A percentile compares a stretch with the other conserved stretches of the same genome.
Evolutionary conservation across 345 rosid species (phyloP).

Genomic region (Kandelia obovata): DNA sequence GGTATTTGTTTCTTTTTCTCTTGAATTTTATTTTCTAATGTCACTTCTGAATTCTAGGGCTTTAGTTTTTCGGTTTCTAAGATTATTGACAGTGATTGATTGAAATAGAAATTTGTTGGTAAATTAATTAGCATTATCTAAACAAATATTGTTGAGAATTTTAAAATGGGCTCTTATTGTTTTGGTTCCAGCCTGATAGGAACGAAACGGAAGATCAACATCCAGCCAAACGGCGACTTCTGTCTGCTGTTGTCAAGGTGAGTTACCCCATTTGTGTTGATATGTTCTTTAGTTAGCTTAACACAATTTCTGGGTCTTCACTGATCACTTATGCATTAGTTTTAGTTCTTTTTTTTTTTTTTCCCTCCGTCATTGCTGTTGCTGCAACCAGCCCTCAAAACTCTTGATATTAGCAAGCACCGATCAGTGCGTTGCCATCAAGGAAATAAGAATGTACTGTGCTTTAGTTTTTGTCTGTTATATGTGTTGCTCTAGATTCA

Average conservation of each 20-base stretch:
- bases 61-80: not conserved
- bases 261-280: not conserved
- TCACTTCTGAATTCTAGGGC: not conserved
- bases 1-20: conserved; percentile 26
- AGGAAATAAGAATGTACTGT: no score
- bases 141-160: not conserved
- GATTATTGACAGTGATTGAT: no score
- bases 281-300: no score
- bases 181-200: conserved; percentile 60
- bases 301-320: no score
- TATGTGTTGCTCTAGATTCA: not conserved
- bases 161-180: not conserved
- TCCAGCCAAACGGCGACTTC: conserved; percentile 78
- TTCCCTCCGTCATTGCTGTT: no score
- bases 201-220: conserved; percentile 70
- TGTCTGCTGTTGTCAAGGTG: conserved; percentile 94
- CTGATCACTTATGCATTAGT: no score
- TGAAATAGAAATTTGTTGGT: no score
- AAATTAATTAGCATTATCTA: not conserved
- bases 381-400: no score
- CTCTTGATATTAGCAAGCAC: no score
- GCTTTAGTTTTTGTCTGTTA: not conserved
- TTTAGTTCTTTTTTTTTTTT: no score
- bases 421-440: no score
- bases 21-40: not conserved